Evolutionary conservation across 352 stramenopile species (phyloP), one percentile per base, ranked within the genome.

Genomic region (Aphanomyces stellatus): DNA sequence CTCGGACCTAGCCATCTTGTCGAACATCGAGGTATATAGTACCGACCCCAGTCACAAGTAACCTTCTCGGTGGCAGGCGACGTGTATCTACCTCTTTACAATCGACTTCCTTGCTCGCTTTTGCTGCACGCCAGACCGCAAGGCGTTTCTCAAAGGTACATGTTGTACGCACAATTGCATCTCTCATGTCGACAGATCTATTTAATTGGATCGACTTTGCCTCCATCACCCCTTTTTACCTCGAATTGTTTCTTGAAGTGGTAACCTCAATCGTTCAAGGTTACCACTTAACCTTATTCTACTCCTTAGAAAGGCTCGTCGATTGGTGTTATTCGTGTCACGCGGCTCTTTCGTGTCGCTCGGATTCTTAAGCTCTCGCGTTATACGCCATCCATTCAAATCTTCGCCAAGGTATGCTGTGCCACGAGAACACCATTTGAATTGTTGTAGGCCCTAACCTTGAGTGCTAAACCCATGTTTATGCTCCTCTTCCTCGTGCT

Each of bases 401-500:
- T 91, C 31, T 95, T 95, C 34, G 42, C 59, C n/a, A 42, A 40
- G 25, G 60, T 55, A 57, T 27, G 46, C n/a, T 3, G 31, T 43
- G 15, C 1, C 11, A 2, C 6, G 22, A 43, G 33, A 22, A 63
- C 22, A n/a, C 22, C 2, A 4, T 49, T 19, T 41, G 8, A 33
- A 22, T 46, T 31, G 24, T 76, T 85, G 4, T 78, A 88, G 59
- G 81, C 84, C 17, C 87, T 92, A 53, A 63, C 72, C 15, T 79
- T 90, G 42, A 90, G 80, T 41, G 79, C 88, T 31, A 89, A 93
- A 59, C 78, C 87, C 2, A 69, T 95, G n/a, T 87, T 77, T 17
- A 95, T 93, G 85, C 78, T 95, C 15, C 75, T 95, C 34, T 93
- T 93, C 43, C 81, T 93, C 64, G 93, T 95, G 80, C 71, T 73